Base-by-base conservation (phyloP, 106 monocot species). In the Platanthera guangdongensis region DNA sequence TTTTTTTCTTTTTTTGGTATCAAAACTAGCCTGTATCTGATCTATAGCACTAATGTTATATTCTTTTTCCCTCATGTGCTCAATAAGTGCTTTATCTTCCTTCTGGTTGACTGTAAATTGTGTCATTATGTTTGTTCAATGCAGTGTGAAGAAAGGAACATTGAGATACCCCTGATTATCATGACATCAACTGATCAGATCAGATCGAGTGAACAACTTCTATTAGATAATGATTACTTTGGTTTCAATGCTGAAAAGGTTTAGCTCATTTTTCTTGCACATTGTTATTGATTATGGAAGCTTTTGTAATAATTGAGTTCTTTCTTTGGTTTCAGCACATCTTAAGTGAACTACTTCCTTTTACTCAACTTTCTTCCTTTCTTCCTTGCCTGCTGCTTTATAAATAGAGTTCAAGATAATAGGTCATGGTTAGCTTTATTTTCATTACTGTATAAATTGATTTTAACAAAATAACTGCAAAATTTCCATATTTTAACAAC, bases 201-300 rank as follows among this genome's bases (percentile, higher is more conserved):
- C 12, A 21, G 18, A 11, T 4, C 51, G 25, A 46, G 50, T 25
- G 72, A 72, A 51, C 19, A 72, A 50, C 72, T 72, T 51, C 9
- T 72, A 6, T 21, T n/a, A 72, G 21, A 50, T 32, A 72, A 72
- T 51, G 72, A 72, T 22, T 72, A 51, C 21, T 72, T 72, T 72
- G 51, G 49, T 3, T 72, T 72, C 72, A 72, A 72, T 72, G 50
- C 49, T 72, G 45, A 51, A 51, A 72, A 72, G 72, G 72, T 72
- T 7, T 12, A 4, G 19, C 9, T 72, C 70, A 9, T 22, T 11
- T 50, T 50, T 51, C 9, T 51, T 51, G 9, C 21, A 50, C 2
- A 47, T 47, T 15, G 10, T 51, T 72, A 51, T 72, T 72, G 12
- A 51, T 22, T 22, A 51, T 8, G 11, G 10, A 15, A 49, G 13